Percentiles rank a stretch among this genome's conserved stretches.
Conservation (phyloP, 176 grass and related monocot species). For the Oryza coarctata region DNA sequence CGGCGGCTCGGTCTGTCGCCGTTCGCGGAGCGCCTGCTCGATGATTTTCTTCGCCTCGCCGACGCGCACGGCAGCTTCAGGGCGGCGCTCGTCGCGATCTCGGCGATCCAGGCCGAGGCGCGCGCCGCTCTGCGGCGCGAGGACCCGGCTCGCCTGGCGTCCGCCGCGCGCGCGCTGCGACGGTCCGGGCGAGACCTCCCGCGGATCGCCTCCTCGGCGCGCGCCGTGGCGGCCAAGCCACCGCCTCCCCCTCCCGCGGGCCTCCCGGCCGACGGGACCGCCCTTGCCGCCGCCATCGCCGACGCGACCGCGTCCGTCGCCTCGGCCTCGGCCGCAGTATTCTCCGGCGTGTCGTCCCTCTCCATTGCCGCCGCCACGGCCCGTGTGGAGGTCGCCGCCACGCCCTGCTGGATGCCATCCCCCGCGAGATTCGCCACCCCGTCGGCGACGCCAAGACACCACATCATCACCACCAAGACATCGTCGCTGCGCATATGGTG, state of each 20-base stretch:
- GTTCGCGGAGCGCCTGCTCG: conserved; percentile 48
- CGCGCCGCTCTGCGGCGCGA: conserved; percentile 48
- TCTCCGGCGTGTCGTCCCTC: conserved; percentile 34
- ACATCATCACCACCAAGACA: conserved; percentile 30
- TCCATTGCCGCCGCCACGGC: conserved; percentile 38
- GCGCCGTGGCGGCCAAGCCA: conserved; percentile 35
- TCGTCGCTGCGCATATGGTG: conserved; percentile 61
- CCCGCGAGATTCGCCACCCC: conserved; percentile 29
- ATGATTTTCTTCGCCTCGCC: conserved; percentile 60
- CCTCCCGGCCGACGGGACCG: conserved; percentile 34
- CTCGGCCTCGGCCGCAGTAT: conserved; percentile 27
- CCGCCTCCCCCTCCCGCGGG: not conserved
- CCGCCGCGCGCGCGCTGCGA: conserved; percentile 41
- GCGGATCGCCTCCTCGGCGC: conserved; percentile 37
- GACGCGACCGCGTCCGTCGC: conserved; percentile 42
- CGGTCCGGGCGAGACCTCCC: conserved; percentile 40
- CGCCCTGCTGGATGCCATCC: conserved; percentile 37
- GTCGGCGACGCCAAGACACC: conserved; percentile 38
- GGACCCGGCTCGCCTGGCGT: conserved; percentile 43
- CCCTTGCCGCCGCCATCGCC: conserved; percentile 42
- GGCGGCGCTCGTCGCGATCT: conserved; percentile 30
- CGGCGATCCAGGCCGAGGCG: conserved; percentile 43
- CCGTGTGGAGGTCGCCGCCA: conserved; percentile 16
- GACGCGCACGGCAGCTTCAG: conserved; percentile 59
- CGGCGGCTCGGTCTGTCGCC: conserved; percentile 31